A percentile compares a stretch with the other conserved stretches of the same genome.
Conservation (phyloP, 2,329 filamentous ascomycete species). For the Fusarium luffae region DNA sequence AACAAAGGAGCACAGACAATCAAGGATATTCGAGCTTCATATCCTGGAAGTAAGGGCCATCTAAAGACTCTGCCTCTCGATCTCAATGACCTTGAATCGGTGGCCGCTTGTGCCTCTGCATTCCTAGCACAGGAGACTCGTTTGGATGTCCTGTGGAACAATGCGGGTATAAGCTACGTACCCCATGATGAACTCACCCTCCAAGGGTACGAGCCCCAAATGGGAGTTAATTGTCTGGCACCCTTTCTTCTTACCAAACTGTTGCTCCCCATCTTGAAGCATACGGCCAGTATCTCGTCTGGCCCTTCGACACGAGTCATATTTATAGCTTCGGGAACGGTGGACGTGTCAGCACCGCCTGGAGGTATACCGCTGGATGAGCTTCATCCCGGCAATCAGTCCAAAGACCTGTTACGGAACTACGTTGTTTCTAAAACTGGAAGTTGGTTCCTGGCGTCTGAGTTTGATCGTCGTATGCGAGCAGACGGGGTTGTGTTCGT, state of each 20-base stretch:
- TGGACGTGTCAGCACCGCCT: not conserved
- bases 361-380: not conserved
- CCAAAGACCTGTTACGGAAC: not conserved
- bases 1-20: not conserved
- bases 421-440: not conserved
- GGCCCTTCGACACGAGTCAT: not conserved
- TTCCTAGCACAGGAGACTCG: not conserved
- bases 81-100: not conserved
- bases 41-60: not conserved
- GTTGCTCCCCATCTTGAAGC: not conserved
- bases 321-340: not conserved
- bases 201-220: not conserved
- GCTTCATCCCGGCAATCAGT: not conserved
- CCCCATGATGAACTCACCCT: not conserved
- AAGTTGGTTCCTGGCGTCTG: not conserved
- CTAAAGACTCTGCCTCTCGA: not conserved
- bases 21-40: not conserved
- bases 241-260: not conserved
- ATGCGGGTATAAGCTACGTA: not conserved
- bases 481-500: not conserved
- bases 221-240: not conserved
- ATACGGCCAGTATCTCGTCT: not conserved
- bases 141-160: not conserved
- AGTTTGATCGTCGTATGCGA: not conserved
- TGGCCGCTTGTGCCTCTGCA: not conserved